These are phyloP conservation scores for Arthrobotrys pseudoclavata DNA, from an alignment of 2,329 filamentous ascomycete species.

Conservation along the genomic window DNA sequence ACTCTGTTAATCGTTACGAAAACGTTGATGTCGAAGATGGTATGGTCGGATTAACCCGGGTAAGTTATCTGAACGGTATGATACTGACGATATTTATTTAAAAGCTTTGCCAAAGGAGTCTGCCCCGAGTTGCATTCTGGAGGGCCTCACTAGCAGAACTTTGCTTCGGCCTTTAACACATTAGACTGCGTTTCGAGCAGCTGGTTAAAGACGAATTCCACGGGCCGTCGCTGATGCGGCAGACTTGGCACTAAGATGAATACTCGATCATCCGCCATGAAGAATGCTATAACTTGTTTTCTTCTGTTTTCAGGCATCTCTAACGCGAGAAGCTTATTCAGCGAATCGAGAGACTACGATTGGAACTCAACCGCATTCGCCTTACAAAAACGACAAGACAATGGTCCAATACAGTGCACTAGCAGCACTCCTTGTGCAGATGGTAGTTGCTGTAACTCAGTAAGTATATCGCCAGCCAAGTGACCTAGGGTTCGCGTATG, in stretches of 20 bases:
- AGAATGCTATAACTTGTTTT: neutral
- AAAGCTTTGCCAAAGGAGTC: too few species aligned
- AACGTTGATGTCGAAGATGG: neutral
- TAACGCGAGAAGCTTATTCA: slow-evolving; percentile 21
- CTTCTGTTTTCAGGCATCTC: slow-evolving; percentile 1
- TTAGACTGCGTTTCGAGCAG: too few species aligned
- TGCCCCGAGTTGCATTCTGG: too few species aligned
- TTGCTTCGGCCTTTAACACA: too few species aligned
- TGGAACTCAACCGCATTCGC: neutral
- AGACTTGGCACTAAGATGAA: slow-evolving; percentile 8
- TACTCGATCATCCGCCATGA: neutral
- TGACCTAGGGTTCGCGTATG: too few species aligned
- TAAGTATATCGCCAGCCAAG: neutral
- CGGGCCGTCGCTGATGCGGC: slow-evolving; percentile 9
- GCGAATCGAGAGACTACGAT: neutral
- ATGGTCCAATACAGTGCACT: slow-evolving; percentile 38
- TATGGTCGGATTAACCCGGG: neutral
- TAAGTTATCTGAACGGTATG: too few species aligned
- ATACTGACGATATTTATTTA: too few species aligned
- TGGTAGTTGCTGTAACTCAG: slow-evolving; percentile 41
- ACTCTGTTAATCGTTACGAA: too few species aligned
- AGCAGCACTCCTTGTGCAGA: slow-evolving; percentile 23
- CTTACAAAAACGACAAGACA: slow-evolving; percentile 34
- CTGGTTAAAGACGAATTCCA: neutral
- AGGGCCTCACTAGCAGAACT: too few species aligned